Evolutionary conservation across 305 asterid species (phyloP).

Genomic region (Plantago lanceolata): DNA sequence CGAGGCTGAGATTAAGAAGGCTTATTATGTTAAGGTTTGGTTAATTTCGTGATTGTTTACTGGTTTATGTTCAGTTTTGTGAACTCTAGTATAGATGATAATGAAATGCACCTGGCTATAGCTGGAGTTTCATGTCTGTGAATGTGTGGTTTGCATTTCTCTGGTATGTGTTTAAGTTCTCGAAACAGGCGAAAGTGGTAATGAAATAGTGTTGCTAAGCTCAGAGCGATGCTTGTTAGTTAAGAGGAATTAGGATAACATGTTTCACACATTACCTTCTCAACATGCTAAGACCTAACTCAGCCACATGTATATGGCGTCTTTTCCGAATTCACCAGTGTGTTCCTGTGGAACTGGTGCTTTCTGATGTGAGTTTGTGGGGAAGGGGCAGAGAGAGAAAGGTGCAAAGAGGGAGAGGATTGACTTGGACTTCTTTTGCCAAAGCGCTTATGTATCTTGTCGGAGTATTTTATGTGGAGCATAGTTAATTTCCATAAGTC

Average conservation of each 20-base stretch:
- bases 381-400: too few relatives aligned
- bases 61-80: neutral
- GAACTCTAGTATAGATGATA: constrained; percentile 4
- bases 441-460: too few relatives aligned
- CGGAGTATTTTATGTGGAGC: too few relatives aligned
- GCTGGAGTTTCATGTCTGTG: neutral
- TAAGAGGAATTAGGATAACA: neutral
- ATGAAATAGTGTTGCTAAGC: neutral
- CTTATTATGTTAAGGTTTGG: constrained; percentile 80
- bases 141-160: neutral
- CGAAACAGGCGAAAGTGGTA: neutral
- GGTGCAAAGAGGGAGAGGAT: too few relatives aligned
- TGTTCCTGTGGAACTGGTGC: too few relatives aligned
- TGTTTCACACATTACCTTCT: neutral
- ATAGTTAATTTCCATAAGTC: too few relatives aligned
- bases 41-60: neutral
- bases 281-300: too few relatives aligned
- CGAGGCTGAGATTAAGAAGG: constrained; percentile 79
- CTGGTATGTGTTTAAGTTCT: neutral
- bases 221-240: neutral
- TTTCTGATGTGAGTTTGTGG: too few relatives aligned
- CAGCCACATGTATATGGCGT: too few relatives aligned
- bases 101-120: neutral
- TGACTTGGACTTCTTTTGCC: too few relatives aligned
- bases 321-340: too few relatives aligned